Evolutionary conservation across 164 flowering plant genomes (phyloP).

Genomic region (Magnolia changhungtana): DNA sequence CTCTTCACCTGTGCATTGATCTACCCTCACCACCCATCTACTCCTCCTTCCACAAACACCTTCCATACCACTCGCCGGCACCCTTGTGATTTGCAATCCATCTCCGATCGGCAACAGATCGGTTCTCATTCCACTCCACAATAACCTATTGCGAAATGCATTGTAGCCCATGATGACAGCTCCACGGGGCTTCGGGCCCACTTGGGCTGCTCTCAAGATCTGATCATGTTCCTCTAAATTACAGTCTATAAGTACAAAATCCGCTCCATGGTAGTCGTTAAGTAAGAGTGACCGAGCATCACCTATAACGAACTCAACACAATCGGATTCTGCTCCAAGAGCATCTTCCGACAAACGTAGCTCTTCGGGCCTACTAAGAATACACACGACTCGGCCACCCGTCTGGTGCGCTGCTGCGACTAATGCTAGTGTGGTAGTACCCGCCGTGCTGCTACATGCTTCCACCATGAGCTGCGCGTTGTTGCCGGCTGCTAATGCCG

Average conservation of each 20-base stretch:
- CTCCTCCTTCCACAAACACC: conserved; percentile 34
- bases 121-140: conserved; percentile 43
- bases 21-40: conserved; percentile 70
- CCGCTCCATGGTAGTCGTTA: conserved; percentile 45
- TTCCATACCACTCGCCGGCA: conserved; percentile 14
- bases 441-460: conserved; percentile 41
- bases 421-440: conserved; percentile 46
- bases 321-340: conserved; percentile 32
- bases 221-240: conserved; percentile 48
- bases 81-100: conserved; percentile 57
- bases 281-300: conserved; percentile 40
- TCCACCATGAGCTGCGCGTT: conserved; percentile 65
- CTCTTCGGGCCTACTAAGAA: conserved; percentile 35
- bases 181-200: conserved; percentile 19
- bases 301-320: conserved; percentile 55
- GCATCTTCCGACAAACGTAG: conserved; percentile 28
- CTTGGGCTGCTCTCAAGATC: conserved; percentile 34
- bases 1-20: conserved; percentile 79
- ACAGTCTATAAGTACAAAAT: conserved; percentile 72
- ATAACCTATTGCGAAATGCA: conserved; percentile 43
- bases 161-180: conserved; percentile 56
- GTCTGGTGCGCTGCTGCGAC: conserved; percentile 75
- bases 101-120: conserved; percentile 76
- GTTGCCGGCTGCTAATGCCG: conserved; percentile 83
- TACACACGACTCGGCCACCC: conserved; percentile 65